A percentile compares a stretch with the other conserved stretches of the same genome.
Evolutionary conservation across 208 protist genomes (phyloP).

Genomic region (Wallacemonas sp.): DNA sequence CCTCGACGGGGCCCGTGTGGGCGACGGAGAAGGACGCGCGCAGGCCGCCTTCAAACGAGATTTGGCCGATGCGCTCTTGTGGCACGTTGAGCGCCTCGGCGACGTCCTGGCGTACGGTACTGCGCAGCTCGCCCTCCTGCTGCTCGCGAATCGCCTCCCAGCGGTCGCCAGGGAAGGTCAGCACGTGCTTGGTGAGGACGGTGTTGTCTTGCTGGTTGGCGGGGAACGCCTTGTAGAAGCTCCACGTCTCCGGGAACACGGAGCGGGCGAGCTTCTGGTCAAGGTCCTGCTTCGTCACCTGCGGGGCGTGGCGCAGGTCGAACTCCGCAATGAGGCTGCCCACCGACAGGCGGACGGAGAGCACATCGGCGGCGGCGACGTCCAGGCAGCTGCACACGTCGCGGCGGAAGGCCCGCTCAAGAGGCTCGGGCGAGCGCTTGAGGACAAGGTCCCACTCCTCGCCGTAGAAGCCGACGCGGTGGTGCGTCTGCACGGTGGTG

Average conservation of each 20-base stretch:
- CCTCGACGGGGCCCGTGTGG: slow-evolving; percentile 6
- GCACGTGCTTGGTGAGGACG: slow-evolving; percentile 17
- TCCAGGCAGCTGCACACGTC: slow-evolving; percentile 31
- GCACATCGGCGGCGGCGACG: background rate
- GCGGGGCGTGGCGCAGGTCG: slow-evolving; percentile 22
- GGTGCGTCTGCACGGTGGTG: slow-evolving; percentile 23
- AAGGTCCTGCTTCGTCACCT: slow-evolving; percentile 19
- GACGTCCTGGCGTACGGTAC: slow-evolving; percentile 9
- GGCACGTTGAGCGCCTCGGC: background rate
- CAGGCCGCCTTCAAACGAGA: slow-evolving; percentile 26
- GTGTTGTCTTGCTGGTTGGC: slow-evolving; percentile 8
- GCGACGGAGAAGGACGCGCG: slow-evolving; percentile 29
- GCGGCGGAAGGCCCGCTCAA: slow-evolving; percentile 19
- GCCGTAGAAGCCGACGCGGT: slow-evolving; percentile 33
- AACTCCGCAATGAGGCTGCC: slow-evolving; percentile 38
- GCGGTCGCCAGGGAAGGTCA: slow-evolving; percentile 1
- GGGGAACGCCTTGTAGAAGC: slow-evolving; percentile 10
- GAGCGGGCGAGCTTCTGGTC: slow-evolving; percentile 11
- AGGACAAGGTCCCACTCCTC: slow-evolving; percentile 19
- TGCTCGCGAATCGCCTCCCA: slow-evolving; percentile 16
- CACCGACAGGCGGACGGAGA: slow-evolving; percentile 15
- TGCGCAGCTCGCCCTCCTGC: slow-evolving; percentile 17
- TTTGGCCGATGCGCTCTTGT: slow-evolving; percentile 2
- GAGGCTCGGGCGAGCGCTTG: background rate
- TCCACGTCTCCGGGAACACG: slow-evolving; percentile 18